Percentiles rank a stretch among this genome's conserved stretches.
phyloP scores from a whole-genome alignment of 78 protist genomes.

The Dictyostelium firmibasis region DNA sequence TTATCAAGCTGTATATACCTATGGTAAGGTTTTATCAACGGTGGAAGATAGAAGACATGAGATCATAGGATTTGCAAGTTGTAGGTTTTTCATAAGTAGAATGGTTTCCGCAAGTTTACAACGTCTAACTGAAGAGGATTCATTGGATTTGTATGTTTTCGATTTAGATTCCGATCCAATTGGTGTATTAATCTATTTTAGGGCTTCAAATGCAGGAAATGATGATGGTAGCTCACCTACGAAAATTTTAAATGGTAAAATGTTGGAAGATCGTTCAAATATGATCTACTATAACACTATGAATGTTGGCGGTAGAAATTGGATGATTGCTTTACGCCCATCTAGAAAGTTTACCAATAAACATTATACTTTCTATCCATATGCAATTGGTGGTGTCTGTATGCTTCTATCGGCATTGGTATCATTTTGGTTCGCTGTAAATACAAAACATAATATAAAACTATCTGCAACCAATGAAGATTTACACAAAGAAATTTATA shows the following conservation, averaged over 20 bases:
- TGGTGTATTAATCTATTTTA: not conserved
- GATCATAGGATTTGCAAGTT: slow-evolving; percentile 50
- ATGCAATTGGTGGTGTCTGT: slow-evolving; percentile 68
- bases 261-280: not conserved
- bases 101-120: slow-evolving; percentile 42
- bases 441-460: slow-evolving; percentile 46
- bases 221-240: not conserved
- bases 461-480: slow-evolving; percentile 54
- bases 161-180: slow-evolving; percentile 15
- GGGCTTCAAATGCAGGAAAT: not conserved
- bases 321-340: slow-evolving; percentile 60
- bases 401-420: slow-evolving; percentile 29
- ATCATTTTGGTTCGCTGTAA: slow-evolving; percentile 62
- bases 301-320: slow-evolving; percentile 72
- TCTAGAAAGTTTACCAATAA: slow-evolving; percentile 3
- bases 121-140: slow-evolving; percentile 66
- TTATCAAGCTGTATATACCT: slow-evolving; percentile 49
- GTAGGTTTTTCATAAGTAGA: slow-evolving; percentile 46
- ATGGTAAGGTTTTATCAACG: slow-evolving; percentile 14
- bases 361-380: slow-evolving; percentile 64
- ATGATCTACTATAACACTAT: slow-evolving; percentile 63
- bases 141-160: slow-evolving; percentile 49
- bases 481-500: slow-evolving; percentile 63
- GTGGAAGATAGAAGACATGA: slow-evolving; percentile 36
- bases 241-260: not conserved